A percentile compares a stretch with the other conserved stretches of the same genome.
Evolutionary conservation across 768 basidiomycete species (phyloP).

Genomic region (Pisolithus tinctorius): DNA sequence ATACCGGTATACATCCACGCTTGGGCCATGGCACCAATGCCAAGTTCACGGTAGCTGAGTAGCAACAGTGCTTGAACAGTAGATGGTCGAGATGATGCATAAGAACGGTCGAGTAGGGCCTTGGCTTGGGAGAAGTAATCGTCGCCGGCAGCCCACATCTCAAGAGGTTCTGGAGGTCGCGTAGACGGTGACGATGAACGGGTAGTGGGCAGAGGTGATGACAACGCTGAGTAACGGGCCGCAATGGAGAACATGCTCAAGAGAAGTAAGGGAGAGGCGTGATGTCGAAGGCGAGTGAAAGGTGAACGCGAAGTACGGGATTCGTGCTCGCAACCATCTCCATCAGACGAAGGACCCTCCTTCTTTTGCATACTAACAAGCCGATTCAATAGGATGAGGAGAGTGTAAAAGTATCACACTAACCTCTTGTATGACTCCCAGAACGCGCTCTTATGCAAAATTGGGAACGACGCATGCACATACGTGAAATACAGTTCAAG

Average conservation of each 20-base stretch:
- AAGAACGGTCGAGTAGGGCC: slow-evolving; percentile 54
- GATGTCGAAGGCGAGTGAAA: slow-evolving; percentile 35
- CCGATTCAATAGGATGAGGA: neutral
- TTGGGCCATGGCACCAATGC: slow-evolving; percentile 84
- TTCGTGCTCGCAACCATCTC: slow-evolving; percentile 11
- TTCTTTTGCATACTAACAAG: slow-evolving; percentile 19
- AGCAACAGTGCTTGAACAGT: slow-evolving; percentile 78
- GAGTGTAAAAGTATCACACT: neutral
- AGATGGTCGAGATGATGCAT: slow-evolving; percentile 63
- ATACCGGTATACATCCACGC: slow-evolving; percentile 84
- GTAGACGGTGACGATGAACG: slow-evolving; percentile 26
- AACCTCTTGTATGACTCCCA: slow-evolving; percentile 49
- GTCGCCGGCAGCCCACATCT: slow-evolving; percentile 84
- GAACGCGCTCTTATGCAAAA: slow-evolving; percentile 68
- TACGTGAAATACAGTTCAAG: slow-evolving; percentile 74
- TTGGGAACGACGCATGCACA: slow-evolving; percentile 74
- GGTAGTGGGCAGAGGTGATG: slow-evolving; percentile 19
- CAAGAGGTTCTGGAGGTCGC: slow-evolving; percentile 37
- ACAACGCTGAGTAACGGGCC: slow-evolving; percentile 52
- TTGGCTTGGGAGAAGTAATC: slow-evolving; percentile 64
- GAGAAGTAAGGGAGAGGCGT: slow-evolving; percentile 59
- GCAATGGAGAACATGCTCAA: slow-evolving; percentile 83
- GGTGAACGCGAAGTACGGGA: slow-evolving; percentile 26
- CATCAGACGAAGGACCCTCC: slow-evolving; percentile 28
- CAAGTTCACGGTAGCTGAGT: slow-evolving; percentile 79